phyloP scores from a whole-genome alignment of 1,284 basidiomycete species.

The Filobasidium uniguttulatum region DNA sequence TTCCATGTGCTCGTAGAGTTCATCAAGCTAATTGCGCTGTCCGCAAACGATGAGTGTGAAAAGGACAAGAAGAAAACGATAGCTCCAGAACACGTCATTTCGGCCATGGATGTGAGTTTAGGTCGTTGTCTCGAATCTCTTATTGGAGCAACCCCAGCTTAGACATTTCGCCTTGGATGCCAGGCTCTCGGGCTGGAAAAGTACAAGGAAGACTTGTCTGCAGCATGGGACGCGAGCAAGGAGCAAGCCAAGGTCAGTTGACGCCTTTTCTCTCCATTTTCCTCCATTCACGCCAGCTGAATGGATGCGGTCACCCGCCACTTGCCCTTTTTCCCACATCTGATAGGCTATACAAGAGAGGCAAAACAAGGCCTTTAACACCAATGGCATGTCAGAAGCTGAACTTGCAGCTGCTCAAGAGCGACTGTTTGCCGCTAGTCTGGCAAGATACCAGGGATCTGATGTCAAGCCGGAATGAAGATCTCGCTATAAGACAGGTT shows the following conservation, averaged over 20 bases:
- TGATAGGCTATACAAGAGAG: slow-evolving; percentile 8
- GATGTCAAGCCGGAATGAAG: slow-evolving; percentile 1
- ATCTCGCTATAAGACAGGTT: too few species aligned
- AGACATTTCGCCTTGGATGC: too few species aligned
- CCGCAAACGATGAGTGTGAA: slow-evolving; percentile 96
- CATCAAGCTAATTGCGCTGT: slow-evolving; percentile 91
- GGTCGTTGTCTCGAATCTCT: not conserved
- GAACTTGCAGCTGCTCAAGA: slow-evolving; percentile 80
- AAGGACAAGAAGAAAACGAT: slow-evolving; percentile 99
- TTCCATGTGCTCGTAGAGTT: slow-evolving; percentile 52
- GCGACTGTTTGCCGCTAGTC: slow-evolving; percentile 76
- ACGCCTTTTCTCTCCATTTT: not conserved
- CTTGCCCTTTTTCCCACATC: not conserved
- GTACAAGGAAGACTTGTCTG: slow-evolving; percentile 70
- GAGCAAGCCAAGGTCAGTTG: slow-evolving; percentile 68
- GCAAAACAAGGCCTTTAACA: slow-evolving; percentile 11
- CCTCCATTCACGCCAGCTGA: not conserved
- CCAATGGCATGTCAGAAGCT: slow-evolving; percentile 66
- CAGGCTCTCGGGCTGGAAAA: slow-evolving; percentile 12
- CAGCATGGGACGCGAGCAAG: slow-evolving; percentile 87
- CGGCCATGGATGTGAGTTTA: slow-evolving; percentile 72
- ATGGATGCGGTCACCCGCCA: too few species aligned
- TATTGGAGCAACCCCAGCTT: too few species aligned
- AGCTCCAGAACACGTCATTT: slow-evolving; percentile 90
- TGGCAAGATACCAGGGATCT: slow-evolving; percentile 32